phyloP scores from a whole-genome alignment of 2,329 filamentous ascomycete species.

The Apiospora arundinis region DNA sequence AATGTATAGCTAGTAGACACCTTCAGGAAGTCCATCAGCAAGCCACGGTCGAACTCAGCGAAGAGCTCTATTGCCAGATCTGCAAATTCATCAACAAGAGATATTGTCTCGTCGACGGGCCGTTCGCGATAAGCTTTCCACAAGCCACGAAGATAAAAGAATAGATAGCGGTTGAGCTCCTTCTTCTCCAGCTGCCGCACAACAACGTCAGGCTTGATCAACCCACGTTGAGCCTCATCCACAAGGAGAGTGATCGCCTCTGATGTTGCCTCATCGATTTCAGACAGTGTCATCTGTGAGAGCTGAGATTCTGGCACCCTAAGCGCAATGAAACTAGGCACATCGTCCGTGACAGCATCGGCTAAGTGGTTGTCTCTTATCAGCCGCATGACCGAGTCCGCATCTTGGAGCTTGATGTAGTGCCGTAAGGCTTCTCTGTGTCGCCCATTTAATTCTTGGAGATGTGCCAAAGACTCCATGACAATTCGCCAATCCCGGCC shows the following conservation, averaged over 20 bases:
- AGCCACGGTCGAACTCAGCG: conserved; percentile 77
- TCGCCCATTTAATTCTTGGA: conserved; percentile 82
- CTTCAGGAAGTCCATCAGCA: conserved; percentile 88
- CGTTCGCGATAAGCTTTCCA: conserved; percentile 74
- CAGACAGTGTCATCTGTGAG: conserved; percentile 67
- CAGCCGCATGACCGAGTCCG: conserved; percentile 83
- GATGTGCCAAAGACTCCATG: conserved; percentile 82
- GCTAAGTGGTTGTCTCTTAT: conserved; percentile 91
- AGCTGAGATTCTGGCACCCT: conserved; percentile 78
- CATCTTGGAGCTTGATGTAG: conserved; percentile 91
- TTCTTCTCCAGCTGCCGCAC: conserved; percentile 77
- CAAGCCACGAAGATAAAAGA: conserved; percentile 87
- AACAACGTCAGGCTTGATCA: conserved; percentile 79
- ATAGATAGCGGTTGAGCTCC: conserved; percentile 77
- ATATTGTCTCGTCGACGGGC: conserved; percentile 63
- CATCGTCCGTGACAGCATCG: conserved; percentile 87
- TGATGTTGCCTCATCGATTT: conserved; percentile 79
- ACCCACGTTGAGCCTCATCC: conserved; percentile 87
- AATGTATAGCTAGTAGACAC: conserved; percentile 88
- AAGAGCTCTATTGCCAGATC: conserved; percentile 89
- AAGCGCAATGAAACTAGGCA: conserved; percentile 85
- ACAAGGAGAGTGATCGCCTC: conserved; percentile 89
- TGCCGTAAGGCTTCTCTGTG: conserved; percentile 85
- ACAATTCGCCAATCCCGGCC: conserved; percentile 88
- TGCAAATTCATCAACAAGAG: conserved; percentile 84